Percentiles rank a stretch among this genome's conserved stretches.
These are phyloP conservation scores for Talaromyces piceae DNA, from an alignment of 2,329 filamentous ascomycete genomes.

Conservation along the genomic window DNA sequence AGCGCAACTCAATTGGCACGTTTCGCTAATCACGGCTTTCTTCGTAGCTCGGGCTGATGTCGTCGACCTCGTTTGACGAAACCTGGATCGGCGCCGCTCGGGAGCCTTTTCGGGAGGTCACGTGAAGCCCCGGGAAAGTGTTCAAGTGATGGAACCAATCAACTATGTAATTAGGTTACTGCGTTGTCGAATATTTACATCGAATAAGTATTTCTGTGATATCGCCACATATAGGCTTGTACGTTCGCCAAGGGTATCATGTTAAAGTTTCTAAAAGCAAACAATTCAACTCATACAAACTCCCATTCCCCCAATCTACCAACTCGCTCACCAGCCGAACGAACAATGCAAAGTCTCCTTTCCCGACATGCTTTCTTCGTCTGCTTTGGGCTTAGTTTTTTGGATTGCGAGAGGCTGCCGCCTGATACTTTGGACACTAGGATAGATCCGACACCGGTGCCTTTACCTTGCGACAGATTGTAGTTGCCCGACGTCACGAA, in stretches of 20 bases:
- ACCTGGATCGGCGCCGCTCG: constrained; percentile 7
- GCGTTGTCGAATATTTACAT: no score
- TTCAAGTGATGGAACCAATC: neutral
- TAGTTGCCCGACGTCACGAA: constrained; percentile 86
- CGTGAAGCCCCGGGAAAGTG: constrained; percentile 5
- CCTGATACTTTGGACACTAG: constrained; percentile 50
- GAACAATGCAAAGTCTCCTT: constrained; percentile 60
- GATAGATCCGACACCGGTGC: constrained; percentile 67
- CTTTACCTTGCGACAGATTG: constrained; percentile 67
- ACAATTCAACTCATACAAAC: constrained; percentile 38
- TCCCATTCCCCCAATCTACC: constrained; percentile 79
- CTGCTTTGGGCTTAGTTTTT: constrained; percentile 15
- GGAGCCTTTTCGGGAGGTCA: constrained; percentile 2
- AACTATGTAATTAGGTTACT: no score
- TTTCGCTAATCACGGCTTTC: neutral
- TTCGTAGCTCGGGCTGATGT: constrained; percentile 2
- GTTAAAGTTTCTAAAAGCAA: neutral
- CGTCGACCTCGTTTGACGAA: constrained; percentile 7
- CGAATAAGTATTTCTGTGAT: no score
- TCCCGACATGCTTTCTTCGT: constrained; percentile 10
- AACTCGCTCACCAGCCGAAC: constrained; percentile 69
- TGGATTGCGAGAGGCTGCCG: constrained; percentile 2
- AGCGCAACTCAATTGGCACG: neutral
- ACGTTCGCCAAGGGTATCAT: constrained; percentile 10
- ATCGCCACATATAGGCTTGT: no score